Evolutionary conservation across 2,329 filamentous ascomycete species (phyloP), one percentile per base, ranked within the genome.

Genomic region (Botryotinia globosa): DNA sequence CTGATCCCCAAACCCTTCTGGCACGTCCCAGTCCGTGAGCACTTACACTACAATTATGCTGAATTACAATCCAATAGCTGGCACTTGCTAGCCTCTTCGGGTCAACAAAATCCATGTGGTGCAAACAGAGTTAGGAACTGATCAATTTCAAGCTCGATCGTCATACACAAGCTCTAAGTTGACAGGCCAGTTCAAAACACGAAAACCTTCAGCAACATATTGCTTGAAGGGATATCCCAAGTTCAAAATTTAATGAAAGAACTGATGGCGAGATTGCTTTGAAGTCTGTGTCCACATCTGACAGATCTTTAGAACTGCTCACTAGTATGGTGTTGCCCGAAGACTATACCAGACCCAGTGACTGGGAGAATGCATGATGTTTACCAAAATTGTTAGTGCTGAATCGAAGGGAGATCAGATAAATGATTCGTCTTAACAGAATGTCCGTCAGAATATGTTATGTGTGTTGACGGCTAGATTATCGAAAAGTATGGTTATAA

Each of bases 1-100:
- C 32, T 51, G 63, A n/a, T 66, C 44, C 44, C 63, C 63, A 66
- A 66, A 66, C 63, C 34, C 22, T n/a, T 66, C 14, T 51, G 63
- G 63, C 44, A 66, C 44, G 20, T 66, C 48, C 32, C 32, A 66
- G 20, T 66, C 44, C 44, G 12, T 66, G 63, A 51, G 22, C 32
- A 16, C 22, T 48, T 25, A 9, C 32, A 65, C 44, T 16, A 44
- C 22, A n/a, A 39, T 20, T 29, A 44, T 51, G 20, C 18, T 32
- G 34, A 29, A 66, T 66, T 37, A 0, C 22, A 18, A 51, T 51
- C 14, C 61, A 51, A 51, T 25, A 65, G 14, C 9, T 51, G 44
- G 16, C 63, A 66, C 29, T 66, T 66, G 44, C 63, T 32, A 34
- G 32, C 37, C 42, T 51, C 25, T 37, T 66, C 8, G 3, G 16